Evolutionary conservation across 1,284 basidiomycete species (phyloP), one percentile per base, ranked within the genome.

Genomic region (Cystobasidiaceae sp.): DNA sequence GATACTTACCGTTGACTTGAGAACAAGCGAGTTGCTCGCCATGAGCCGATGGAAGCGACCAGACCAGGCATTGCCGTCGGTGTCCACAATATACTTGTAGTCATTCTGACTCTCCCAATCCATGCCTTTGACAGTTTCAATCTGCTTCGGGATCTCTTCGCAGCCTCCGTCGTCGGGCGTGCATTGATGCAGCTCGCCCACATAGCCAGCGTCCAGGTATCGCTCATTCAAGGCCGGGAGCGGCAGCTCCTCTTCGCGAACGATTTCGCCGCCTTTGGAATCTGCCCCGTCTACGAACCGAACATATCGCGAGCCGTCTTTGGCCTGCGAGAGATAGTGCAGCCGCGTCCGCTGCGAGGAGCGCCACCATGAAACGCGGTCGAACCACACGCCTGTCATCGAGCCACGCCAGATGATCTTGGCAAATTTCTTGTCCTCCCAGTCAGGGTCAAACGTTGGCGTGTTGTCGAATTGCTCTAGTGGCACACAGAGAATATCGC

Each of bases 401-500:
- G 19, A 25, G 63, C 78, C 72, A 58, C 78, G 74, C 80, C 80
- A 81, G 13, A 76, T 75, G 0, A 81, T 70, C 59, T 76, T 75
- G 54, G 75, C 71, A 44, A 73, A 70, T 3, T 67, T 66, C 72
- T 81, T 81, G 13, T 75, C 68, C 48, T 78, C 76, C 79, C 80
- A 81, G 17, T 70, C 65, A 2, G 77, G 77, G 66, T 81, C 79
- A 49, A 71, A 70, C 0, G 77, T 76, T 2, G 74, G 66, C 1
- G 46, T 49, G 58, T 78, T 74, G 48, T 67, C 67, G 70, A 79
- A 80, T 68, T 81, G 80, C 55, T 81, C 79, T 3, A 81, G 74
- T 2, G 80, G 80, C 11, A 79, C 79, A 55, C 77, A 74, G 5
- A 80, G 74, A 51, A 81, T 79, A 60, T 81, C 80, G n/a, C 78